phyloP scores from a whole-genome alignment of 352 stramenopile genomes.

The Blastocystis sp. region DNA sequence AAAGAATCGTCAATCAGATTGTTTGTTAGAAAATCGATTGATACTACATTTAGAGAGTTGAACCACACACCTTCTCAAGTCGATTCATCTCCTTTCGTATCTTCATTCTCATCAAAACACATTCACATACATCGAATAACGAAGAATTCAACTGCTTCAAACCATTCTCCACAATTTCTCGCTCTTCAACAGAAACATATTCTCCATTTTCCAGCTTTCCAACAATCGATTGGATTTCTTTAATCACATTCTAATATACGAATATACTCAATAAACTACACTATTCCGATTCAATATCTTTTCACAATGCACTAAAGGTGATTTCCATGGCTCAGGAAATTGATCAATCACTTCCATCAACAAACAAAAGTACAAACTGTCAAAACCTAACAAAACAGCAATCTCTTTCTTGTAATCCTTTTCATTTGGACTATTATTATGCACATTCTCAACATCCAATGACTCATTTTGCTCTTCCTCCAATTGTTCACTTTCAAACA shows the following conservation, averaged over 20 bases:
- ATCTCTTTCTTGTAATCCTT: neutral
- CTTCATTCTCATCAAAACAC: neutral
- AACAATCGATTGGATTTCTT: neutral
- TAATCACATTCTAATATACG: neutral
- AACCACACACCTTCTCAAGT: neutral
- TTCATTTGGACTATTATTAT: neutral
- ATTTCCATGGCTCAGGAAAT: conserved; percentile 2
- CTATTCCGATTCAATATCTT: neutral
- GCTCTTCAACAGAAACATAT: neutral
- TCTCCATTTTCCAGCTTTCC: neutral
- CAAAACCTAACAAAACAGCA: neutral
- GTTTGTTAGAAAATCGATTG: neutral
- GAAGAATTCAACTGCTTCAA: neutral
- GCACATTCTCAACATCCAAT: neutral
- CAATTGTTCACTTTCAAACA: neutral
- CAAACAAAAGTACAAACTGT: neutral
- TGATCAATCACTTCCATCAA: neutral
- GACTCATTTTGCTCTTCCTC: neutral
- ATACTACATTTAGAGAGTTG: too few species aligned
- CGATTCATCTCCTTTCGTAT: neutral
- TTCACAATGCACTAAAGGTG: neutral
- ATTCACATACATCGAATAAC: neutral
- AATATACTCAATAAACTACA: neutral
- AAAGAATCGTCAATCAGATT: conserved; percentile 18
- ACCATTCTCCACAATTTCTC: neutral